Percentiles rank a stretch among this genome's conserved stretches.
Conservation (phyloP, 2,329 filamentous ascomycete genomes). For the Monosporascus sp. region DNA sequence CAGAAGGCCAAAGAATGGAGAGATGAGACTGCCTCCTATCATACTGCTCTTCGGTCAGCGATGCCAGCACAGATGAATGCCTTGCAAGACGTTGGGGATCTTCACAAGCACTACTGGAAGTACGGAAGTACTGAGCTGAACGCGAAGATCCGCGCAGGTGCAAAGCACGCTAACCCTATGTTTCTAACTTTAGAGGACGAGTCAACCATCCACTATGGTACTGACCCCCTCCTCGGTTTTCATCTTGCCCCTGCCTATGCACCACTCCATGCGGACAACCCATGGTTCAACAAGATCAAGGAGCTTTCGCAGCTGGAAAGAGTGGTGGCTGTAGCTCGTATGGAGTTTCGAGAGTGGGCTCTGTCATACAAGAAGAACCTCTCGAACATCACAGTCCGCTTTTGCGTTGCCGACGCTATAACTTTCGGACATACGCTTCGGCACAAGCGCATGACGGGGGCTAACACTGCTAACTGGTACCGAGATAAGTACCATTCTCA, state of each 20-base stretch:
- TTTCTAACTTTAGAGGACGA: conserved; percentile 31
- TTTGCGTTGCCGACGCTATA: conserved; percentile 43
- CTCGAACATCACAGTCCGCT: conserved; percentile 35
- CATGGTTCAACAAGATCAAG: not conserved
- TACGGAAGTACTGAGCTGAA: conserved; percentile 21
- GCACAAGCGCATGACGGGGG: conserved; percentile 23
- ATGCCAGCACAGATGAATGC: conserved; percentile 28
- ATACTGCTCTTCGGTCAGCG: conserved; percentile 31
- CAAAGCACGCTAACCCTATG: conserved; percentile 37
- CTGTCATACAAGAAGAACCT: conserved; percentile 30
- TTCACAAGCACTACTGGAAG: conserved; percentile 30
- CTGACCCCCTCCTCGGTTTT: conserved; percentile 49
- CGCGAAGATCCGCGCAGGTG: conserved; percentile 4
- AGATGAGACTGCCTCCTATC: conserved; percentile 1
- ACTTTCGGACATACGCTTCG: conserved; percentile 49
- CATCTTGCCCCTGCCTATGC: conserved; percentile 45
- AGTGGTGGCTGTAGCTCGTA: conserved; percentile 30
- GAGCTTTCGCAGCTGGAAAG: conserved; percentile 29
- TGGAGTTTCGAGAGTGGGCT: conserved; percentile 43
- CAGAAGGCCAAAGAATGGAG: not conserved
- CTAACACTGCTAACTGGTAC: conserved; percentile 36
- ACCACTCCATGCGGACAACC: conserved; percentile 22
- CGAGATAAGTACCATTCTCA: conserved; percentile 31
- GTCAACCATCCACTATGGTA: conserved; percentile 40
- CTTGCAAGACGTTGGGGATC: conserved; percentile 13